Conservation (phyloP, 306 rosid species). For the Trifolium pratense region DNA sequence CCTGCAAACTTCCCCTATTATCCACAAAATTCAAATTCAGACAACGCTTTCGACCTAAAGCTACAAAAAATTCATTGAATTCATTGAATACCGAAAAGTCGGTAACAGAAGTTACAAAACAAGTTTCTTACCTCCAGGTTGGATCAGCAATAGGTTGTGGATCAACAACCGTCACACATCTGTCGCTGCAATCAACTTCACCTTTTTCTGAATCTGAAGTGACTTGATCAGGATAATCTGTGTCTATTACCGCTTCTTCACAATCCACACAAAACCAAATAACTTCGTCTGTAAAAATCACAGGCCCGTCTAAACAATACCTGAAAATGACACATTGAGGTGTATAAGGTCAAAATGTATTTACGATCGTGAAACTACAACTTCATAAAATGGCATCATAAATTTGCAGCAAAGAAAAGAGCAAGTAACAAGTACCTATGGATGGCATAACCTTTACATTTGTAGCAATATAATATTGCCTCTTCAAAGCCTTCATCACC, state of each 20-base stretch:
- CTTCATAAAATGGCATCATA: not conserved
- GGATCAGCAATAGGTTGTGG: conserved; percentile 70
- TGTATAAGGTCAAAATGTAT: conserved; percentile 18
- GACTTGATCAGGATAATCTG: conserved; percentile 22
- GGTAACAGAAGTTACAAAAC: not conserved
- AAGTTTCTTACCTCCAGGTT: conserved; percentile 65
- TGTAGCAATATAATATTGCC: conserved; percentile 39
- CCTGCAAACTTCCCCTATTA: conserved; percentile 62
- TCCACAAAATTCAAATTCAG: conserved; percentile 37
- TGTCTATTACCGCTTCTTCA: conserved; percentile 30
- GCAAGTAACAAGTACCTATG: conserved; percentile 43
- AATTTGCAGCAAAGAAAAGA: conserved; percentile 14
- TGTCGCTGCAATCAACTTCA: conserved; percentile 29
- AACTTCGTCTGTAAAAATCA: conserved; percentile 38
- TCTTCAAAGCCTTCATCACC: conserved; percentile 44
- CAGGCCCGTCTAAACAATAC: conserved; percentile 63
- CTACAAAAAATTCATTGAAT: conserved; percentile 15
- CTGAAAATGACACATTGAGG: conserved; percentile 39
- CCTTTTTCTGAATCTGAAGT: conserved; percentile 22
- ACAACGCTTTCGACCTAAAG: conserved; percentile 17
- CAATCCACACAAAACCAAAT: conserved; percentile 74
- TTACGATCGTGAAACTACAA: conserved; percentile 6
- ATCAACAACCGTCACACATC: conserved; percentile 19
- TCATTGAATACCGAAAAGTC: conserved; percentile 14
- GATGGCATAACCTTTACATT: conserved; percentile 37